Evolutionary conservation across 495 filamentous ascomycete genomes (phyloP), one percentile per base, ranked within the genome.

Genomic region (Penicillium subrubescens): DNA sequence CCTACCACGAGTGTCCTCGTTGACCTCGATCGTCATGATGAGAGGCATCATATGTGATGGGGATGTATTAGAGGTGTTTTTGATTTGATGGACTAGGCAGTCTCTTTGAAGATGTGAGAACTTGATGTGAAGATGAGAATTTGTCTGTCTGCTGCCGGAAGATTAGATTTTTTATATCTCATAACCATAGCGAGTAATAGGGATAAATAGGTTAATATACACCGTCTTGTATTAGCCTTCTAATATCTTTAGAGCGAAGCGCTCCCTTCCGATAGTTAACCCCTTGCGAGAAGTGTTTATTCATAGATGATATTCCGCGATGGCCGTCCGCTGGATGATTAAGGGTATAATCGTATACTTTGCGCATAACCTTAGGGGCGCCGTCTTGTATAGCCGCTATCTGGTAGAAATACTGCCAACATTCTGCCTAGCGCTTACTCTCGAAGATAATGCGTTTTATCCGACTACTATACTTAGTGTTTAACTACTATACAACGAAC

Each of bases 331-430:
- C 52, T 53, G 29, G 65, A 63, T 67, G 56, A 35, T 21, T 21
- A 8, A 67, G 23, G 29, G 48, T 48, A 25, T 35, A 35, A 10
- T 50, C 35, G 46, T 27, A 68, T 2, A 1, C n/a, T 50, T 53
- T 31, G 34, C 53, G 64, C 53, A 68, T 68, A 55, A 64, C 66
- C 43, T 53, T 51, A 1, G 23, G 46, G 12, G 46, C 8, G 41
- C 8, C 23, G 56, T 67, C 15, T 19, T 14, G 12, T 0, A 51
- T 51, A 51, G 46, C 23, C 14, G 66, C 61, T 2, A 68, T 52
- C 39, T 68, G 51, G 37, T 67, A 3, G 29, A 60, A 67, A 21
- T 63, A 33, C 5, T 53, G 2, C 65, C 37, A 67, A 57, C 11
- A 19, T n/a, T 57, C 37, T 12, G 61, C 54, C 53, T 19, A 27